phyloP scores from a whole-genome alignment of 1,284 basidiomycete genomes.

The Lentinula novae-zelandiae region DNA sequence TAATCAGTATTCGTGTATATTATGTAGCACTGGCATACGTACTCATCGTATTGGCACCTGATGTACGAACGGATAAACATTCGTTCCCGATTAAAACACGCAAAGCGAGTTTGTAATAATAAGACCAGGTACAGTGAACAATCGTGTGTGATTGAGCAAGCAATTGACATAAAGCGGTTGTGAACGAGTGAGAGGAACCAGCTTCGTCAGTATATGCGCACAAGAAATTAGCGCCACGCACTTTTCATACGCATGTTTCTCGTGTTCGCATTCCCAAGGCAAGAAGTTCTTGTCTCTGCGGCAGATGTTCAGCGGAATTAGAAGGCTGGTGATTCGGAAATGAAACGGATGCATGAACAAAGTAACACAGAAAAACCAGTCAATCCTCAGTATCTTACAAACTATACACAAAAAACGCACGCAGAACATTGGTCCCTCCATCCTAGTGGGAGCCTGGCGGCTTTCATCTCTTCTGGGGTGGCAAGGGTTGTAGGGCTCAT shows the following conservation, averaged over 20 bases:
- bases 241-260: constrained; percentile 76
- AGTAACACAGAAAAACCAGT: not conserved
- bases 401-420: constrained; percentile 45
- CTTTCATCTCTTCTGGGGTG: constrained; percentile 80
- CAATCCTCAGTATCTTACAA: not conserved
- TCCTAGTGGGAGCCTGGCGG: constrained; percentile 71
- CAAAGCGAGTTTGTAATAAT: no score
- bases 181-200: not conserved
- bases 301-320: constrained; percentile 85
- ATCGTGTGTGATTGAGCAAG: not conserved
- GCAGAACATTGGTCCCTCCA: constrained; percentile 92
- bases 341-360: not conserved
- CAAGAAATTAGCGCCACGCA: constrained; percentile 31
- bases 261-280: constrained; percentile 83
- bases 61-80: not conserved
- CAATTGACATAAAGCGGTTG: no score
- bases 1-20: not conserved
- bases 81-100: not conserved
- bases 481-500: constrained; percentile 55
- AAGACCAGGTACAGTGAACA: not conserved
- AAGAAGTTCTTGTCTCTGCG: constrained; percentile 68
- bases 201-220: not conserved
- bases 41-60: constrained; percentile 92
- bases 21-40: constrained; percentile 31
- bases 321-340: constrained; percentile 47